These are phyloP conservation scores for Agapanthus africanus DNA, from an alignment of 106 monocot genomes.

Conservation along the genomic window DNA sequence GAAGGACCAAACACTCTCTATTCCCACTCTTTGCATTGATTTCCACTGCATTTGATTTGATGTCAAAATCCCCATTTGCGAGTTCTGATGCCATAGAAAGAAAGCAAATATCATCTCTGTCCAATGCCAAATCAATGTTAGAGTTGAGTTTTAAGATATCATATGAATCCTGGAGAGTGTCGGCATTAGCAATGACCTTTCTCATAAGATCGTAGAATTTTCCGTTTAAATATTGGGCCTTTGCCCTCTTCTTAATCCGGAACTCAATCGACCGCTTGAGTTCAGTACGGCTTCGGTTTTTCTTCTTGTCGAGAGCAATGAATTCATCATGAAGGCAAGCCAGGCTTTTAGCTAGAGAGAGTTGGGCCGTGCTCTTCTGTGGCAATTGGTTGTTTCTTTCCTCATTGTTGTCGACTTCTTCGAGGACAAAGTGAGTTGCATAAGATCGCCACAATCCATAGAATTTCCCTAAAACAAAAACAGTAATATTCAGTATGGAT, in stretches of 20 bases:
- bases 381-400: neutral
- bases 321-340: constrained; percentile 65
- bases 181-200: constrained; percentile 40
- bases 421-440: constrained; percentile 9
- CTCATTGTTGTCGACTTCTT: constrained; percentile 18
- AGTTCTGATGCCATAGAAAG: constrained; percentile 48
- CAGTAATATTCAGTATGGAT: no score
- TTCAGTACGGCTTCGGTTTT: constrained; percentile 32
- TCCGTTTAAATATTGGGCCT: constrained; percentile 53
- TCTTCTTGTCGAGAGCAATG: constrained; percentile 10
- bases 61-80: constrained; percentile 38
- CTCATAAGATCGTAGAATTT: constrained; percentile 66
- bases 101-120: constrained; percentile 54
- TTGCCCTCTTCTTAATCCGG: constrained; percentile 77
- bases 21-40: constrained; percentile 26
- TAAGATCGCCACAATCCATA: neutral
- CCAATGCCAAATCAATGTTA: constrained; percentile 41
- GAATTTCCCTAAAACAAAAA: constrained; percentile 7
- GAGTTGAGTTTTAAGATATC: constrained; percentile 68
- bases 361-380: neutral
- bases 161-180: constrained; percentile 74
- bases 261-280: constrained; percentile 64
- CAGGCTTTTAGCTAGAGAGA: constrained; percentile 76
- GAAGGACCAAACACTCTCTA: constrained; percentile 55
- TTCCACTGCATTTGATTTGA: constrained; percentile 25